Percentiles rank a stretch among this genome's conserved stretches.
Evolutionary conservation across 352 stramenopile species (phyloP).

Genomic region (Phytophthora constricta): DNA sequence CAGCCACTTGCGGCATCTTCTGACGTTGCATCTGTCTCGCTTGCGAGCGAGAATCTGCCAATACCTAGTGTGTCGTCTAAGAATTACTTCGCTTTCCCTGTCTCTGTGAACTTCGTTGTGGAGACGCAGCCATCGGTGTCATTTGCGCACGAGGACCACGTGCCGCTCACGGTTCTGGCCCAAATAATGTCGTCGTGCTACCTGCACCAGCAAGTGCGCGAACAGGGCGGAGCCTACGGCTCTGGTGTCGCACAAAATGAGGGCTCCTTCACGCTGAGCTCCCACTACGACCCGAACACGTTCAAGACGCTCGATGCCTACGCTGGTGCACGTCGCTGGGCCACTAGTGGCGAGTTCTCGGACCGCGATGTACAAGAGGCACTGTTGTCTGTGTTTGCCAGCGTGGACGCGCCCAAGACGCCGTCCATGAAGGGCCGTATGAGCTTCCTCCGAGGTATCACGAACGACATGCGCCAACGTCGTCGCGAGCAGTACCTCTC

Average conservation of each 20-base stretch:
- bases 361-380: slow-evolving; percentile 83
- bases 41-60: slow-evolving; percentile 29
- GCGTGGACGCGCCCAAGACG: slow-evolving; percentile 79
- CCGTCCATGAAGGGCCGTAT: slow-evolving; percentile 79
- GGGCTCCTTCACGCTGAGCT: slow-evolving; percentile 82
- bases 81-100: slow-evolving; percentile 77
- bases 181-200: slow-evolving; percentile 89
- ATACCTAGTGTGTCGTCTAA: slow-evolving; percentile 40
- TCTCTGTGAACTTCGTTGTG: slow-evolving; percentile 87
- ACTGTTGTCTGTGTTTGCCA: slow-evolving; percentile 79
- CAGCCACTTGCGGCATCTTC: slow-evolving; percentile 40
- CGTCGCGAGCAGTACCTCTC: slow-evolving; percentile 74
- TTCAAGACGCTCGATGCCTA: slow-evolving; percentile 80
- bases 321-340: slow-evolving; percentile 60
- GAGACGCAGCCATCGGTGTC: slow-evolving; percentile 76
- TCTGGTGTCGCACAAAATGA: slow-evolving; percentile 74
- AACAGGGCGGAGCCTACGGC: slow-evolving; percentile 83
- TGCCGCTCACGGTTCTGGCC: slow-evolving; percentile 73
- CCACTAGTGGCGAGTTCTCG: slow-evolving; percentile 57
- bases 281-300: slow-evolving; percentile 88
- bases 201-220: slow-evolving; percentile 82
- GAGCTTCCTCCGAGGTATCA: slow-evolving; percentile 80
- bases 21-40: slow-evolving; percentile 25
- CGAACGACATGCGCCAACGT: slow-evolving; percentile 82
- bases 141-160: slow-evolving; percentile 77